Base-by-base conservation (phyloP, 2,329 filamentous ascomycete genomes). In the Penicillium griseofulvum region DNA sequence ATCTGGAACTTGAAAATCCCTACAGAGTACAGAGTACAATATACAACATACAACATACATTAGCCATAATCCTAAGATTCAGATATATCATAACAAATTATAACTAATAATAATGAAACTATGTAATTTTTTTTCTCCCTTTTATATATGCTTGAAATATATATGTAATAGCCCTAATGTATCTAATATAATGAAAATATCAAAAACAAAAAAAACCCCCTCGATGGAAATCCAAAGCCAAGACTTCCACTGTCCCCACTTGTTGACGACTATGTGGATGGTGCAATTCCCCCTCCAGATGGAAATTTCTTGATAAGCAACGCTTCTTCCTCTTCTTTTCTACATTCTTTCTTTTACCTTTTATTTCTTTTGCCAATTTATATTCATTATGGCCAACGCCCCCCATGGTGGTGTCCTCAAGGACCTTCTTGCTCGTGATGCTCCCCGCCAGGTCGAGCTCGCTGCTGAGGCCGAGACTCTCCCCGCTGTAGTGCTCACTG, bases 391-490 rank as follows among this genome's bases (percentile, higher is more conserved):
- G 77, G 79, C 80, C 64, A 81, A 81, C 66, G 63, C 74, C 68
- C 89, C 90, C 65, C 89, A 94, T 73, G 93, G 93, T 79, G 94
- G 94, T 72, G 82, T 93, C 82, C 90, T 99, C 72, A 97, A 97
- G 88, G 94, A 99, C 83, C 86, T 99, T 74, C 84, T 97, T 68
- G 92, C 91, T 64, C 89, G 94, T 79, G 94, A 99, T 84, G 84
- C 87, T 61, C 89, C 90, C 65, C 87, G 89, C 71, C 88, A 94
- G 65, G 82, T 82, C 61, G 81, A 96, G 80, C 88, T 99, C 61
- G 80, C 81, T 54, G 84, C 83, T 44, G 94, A 99, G 80, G 89
- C 93, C 39, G 92, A 96, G 81, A 87, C 73, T 31, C 86, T 97
- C 43, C 90, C 91, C 36, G 89, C 93, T 36, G 82, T 99, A 65